Base-by-base conservation (phyloP, 768 basidiomycete species). In the Tricholoma furcatifolium region DNA sequence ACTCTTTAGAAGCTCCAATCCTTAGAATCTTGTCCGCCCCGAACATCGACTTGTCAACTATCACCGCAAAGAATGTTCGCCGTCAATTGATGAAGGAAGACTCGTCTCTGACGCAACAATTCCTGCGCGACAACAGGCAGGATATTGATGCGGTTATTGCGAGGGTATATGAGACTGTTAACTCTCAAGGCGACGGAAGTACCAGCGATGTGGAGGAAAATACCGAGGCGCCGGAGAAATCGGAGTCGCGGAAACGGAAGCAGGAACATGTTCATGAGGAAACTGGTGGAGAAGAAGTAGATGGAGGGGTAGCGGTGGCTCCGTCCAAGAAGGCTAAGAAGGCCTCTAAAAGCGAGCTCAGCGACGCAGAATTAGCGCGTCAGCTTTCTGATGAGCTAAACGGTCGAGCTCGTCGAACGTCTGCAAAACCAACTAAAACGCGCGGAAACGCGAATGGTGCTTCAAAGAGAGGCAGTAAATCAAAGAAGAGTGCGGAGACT, bases 61-160 rank as follows among this genome's bases (percentile, higher is more conserved):
- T 93, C 69, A 89, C 85, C 65, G 93, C 93, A 42, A 96, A 92
- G 73, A 85, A 84, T 70, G 92, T 97, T 61, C 83, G 94, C 58
- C 87, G 87, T 64, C 81, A 84, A 65, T 73, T 93, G 56, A 61
- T 74, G 51, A 81, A 81, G 54, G 49, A 72, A 55, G 76, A 83
- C 67, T 67, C 79, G 8, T 68, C 76, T 17, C 64, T 91, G 49
- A 82, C 85, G 7, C 51, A 76, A 21, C 83, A 83, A 24, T 70
- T 79, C 47, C 65, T 95, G 54, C 88, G 84, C 62, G 77, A 81
- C 58, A 70, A 87, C 69, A 89, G 86, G 63, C 67, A 71, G 15
- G 83, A 80, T 18, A 79, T 96, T 51, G 87, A 95, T 67, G 67
- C 67, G 8, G 65, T 90, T 50, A 94, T 95, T 65, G 67, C 77